phyloP scores from a whole-genome alignment of 2,329 filamentous ascomycete species.

The Xylariaceae sp. region DNA sequence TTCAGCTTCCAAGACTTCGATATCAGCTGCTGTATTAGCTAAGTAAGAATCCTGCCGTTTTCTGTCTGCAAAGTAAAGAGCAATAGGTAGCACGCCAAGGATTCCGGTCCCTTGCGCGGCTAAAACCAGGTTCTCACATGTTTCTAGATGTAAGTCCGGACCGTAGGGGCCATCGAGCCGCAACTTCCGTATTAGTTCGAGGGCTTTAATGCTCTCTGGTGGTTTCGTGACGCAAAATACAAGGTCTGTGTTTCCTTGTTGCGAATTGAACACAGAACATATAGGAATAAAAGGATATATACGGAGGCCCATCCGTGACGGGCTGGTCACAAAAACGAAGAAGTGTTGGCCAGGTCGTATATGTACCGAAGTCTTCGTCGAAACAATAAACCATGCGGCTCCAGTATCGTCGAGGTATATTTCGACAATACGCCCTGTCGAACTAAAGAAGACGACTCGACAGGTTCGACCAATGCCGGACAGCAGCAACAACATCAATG shows the following conservation, averaged over 20 bases:
- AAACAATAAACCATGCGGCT: neutral
- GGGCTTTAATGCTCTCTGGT: neutral
- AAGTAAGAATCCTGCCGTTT: neutral
- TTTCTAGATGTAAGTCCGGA: neutral
- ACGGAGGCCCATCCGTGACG: neutral
- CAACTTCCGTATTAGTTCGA: neutral
- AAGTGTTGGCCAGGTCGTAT: neutral
- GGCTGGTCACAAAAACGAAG: neutral
- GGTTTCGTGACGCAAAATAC: slow-evolving; percentile 1
- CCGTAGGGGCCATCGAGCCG: neutral
- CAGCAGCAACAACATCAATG: neutral
- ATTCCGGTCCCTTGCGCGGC: neutral
- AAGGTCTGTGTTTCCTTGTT: neutral
- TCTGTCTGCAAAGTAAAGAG: neutral
- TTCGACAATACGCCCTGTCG: neutral
- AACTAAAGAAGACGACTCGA: slow-evolving; percentile 1
- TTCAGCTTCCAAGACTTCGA: neutral
- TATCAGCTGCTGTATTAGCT: neutral
- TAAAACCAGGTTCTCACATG: neutral
- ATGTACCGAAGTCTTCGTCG: neutral
- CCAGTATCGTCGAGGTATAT: slow-evolving; percentile 1
- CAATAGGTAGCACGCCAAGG: neutral
- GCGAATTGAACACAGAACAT: neutral
- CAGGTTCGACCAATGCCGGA: neutral
- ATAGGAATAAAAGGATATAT: slow-evolving; percentile 1